Percentiles rank a stretch among this genome's conserved stretches.
Conservation (phyloP, 2,329 filamentous ascomycete species). For the Fusarium foetens region DNA sequence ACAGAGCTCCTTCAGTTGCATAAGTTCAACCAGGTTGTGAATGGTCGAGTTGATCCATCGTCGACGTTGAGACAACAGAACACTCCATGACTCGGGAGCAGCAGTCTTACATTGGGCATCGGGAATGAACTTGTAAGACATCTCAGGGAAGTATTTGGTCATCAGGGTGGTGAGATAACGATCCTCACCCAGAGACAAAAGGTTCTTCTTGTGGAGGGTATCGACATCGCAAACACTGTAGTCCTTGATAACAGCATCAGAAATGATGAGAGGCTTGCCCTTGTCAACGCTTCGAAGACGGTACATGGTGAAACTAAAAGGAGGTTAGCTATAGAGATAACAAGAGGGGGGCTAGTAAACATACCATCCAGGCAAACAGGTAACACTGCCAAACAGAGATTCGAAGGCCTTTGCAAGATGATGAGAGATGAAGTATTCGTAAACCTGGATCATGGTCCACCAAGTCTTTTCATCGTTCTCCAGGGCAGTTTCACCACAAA, state of each 20-base stretch:
- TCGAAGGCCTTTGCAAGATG: slow-evolving; percentile 97
- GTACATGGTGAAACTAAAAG: slow-evolving; percentile 94
- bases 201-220: slow-evolving; percentile 96
- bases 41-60: slow-evolving; percentile 99
- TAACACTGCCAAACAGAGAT: slow-evolving; percentile 96
- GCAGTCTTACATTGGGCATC: slow-evolving; percentile 94
- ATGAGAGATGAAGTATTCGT: slow-evolving; percentile 99
- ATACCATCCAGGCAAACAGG: slow-evolving; percentile 98
- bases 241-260: slow-evolving; percentile 85
- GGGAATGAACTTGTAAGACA: slow-evolving; percentile 96
- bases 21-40: slow-evolving; percentile 92
- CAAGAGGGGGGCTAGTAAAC: slow-evolving; percentile 50
- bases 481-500: slow-evolving; percentile 95
- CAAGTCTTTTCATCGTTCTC: slow-evolving; percentile 95
- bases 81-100: slow-evolving; percentile 92
- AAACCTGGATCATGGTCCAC: slow-evolving; percentile 99
- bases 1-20: slow-evolving; percentile 91
- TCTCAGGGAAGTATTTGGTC: slow-evolving; percentile 95
- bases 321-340: slow-evolving; percentile 44
- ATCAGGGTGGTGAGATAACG: slow-evolving; percentile 96
- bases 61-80: slow-evolving; percentile 95
- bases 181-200: slow-evolving; percentile 94
- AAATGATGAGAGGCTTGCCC: slow-evolving; percentile 93
- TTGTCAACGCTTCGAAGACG: slow-evolving; percentile 93
- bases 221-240: slow-evolving; percentile 92